Base-by-base conservation (phyloP, 164 flowering plant species). In the Brasenia schreberi region DNA sequence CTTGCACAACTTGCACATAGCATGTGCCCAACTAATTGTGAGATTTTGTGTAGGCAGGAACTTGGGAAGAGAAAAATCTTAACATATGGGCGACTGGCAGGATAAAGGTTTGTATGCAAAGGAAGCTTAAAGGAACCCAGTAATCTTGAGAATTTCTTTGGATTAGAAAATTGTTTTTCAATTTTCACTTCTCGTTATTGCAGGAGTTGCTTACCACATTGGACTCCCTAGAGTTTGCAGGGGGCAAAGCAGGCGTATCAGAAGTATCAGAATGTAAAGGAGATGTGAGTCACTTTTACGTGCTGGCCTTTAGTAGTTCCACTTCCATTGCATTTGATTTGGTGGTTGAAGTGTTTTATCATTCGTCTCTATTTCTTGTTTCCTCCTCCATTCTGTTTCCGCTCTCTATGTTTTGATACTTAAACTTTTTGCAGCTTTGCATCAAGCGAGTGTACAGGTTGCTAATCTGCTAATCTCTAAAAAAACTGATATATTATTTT, bases 1-100 rank as follows among this genome's bases (percentile, higher is more conserved):
- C 5, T 45, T 7, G 53, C 53, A 12, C 53, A 23, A n/a, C n/a
- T n/a, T n/a, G n/a, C n/a, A n/a, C n/a, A n/a, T 23, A 23, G 27
- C 27, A 23, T 2, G 27, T 23, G 2, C 5, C 14, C 53, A 45
- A 45, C 7, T 45, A 45, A 45, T 12, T 45, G 53, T 45, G 53
- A 4, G 7, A 9, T 65, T 59, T 12, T 52, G 6, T 71, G 44
- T 63, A 92, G 98, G 98, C 98, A 71, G 98, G 98, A 68, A 92
- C 98, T 6, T 92, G 98, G 98, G 98, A 92, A 82, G 98, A 92
- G 81, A 90, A 83, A 68, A 92, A 82, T 76, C 82, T 92, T 19
- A 92, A 83, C 59, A 80, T 80, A 44, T 92, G 98, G 98, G 98
- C 98, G 44, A 80, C 69, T 64, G 77, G 77, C 52, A 83, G 90